These are phyloP conservation scores for Lentinula edodes DNA, from an alignment of 768 basidiomycete species.

Conservation along the genomic window DNA sequence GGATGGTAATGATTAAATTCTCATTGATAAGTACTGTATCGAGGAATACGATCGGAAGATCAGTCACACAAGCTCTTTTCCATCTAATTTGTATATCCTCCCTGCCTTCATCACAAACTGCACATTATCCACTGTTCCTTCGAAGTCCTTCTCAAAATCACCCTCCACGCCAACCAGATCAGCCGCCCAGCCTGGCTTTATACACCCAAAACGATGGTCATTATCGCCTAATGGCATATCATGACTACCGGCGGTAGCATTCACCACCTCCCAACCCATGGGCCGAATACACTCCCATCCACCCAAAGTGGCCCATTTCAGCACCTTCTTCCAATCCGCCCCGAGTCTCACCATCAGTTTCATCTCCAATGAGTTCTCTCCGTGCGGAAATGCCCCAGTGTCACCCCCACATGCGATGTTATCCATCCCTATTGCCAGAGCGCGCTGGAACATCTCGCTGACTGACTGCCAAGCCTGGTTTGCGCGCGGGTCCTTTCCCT, in stretches of 20 bases:
- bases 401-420: constrained; percentile 60
- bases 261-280: constrained; percentile 36
- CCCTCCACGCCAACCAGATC: constrained; percentile 37
- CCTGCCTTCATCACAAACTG: constrained; percentile 58
- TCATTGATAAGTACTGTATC: too few species aligned
- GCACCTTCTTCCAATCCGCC: constrained; percentile 43
- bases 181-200: constrained; percentile 52
- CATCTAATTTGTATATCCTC: constrained; percentile 35
- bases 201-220: constrained; percentile 49
- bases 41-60: too few species aligned
- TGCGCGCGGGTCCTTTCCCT: constrained; percentile 9
- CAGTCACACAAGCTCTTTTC: constrained; percentile 12
- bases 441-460: constrained; percentile 36
- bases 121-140: constrained; percentile 41
- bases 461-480: constrained; percentile 32
- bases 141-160: constrained; percentile 34
- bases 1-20: too few species aligned
- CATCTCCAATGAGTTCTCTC: constrained; percentile 56
- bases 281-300: constrained; percentile 54
- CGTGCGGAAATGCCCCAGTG: constrained; percentile 60
- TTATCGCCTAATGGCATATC: constrained; percentile 34
- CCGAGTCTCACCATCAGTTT: constrained; percentile 54
- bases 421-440: constrained; percentile 35
- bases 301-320: constrained; percentile 55
- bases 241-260: constrained; percentile 17